These are phyloP conservation scores for Phytophthora syringae DNA, from an alignment of 352 stramenopile genomes.

Conservation along the genomic window DNA sequence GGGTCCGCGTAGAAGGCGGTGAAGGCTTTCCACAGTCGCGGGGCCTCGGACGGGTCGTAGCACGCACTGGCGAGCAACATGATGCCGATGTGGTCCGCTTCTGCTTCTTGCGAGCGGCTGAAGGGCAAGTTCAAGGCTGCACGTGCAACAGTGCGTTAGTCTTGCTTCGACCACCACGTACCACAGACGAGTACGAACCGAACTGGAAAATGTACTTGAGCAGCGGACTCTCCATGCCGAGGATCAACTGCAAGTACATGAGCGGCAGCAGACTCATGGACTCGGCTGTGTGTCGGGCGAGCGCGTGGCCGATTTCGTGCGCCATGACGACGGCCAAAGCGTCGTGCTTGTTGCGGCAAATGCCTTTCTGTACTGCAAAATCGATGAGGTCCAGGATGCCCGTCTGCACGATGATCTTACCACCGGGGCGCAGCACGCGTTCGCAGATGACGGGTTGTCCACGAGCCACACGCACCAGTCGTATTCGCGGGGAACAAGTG, in stretches of 20 bases:
- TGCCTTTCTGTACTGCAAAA: conserved; percentile 59
- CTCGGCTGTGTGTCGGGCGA: conserved; percentile 69
- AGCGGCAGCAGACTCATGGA: conserved; percentile 68
- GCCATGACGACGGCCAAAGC: conserved; percentile 69
- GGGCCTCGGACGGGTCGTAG: conserved; percentile 68
- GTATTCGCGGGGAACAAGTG: conserved; percentile 74
- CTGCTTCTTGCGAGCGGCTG: conserved; percentile 64
- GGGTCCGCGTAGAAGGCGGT: conserved; percentile 39
- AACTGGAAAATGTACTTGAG: conserved; percentile 72
- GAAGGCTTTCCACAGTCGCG: conserved; percentile 57
- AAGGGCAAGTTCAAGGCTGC: conserved; percentile 68
- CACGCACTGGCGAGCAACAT: conserved; percentile 79
- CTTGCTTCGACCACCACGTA: conserved; percentile 12
- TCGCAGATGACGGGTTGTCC: conserved; percentile 53
- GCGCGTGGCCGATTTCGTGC: conserved; percentile 71
- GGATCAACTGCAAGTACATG: conserved; percentile 45
- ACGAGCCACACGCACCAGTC: conserved; percentile 69
- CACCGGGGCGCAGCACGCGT: conserved; percentile 69
- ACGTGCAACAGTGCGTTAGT: conserved; percentile 16
- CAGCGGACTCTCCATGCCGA: conserved; percentile 66
- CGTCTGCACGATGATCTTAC: conserved; percentile 76
- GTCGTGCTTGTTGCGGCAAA: conserved; percentile 64
- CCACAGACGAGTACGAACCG: conserved; percentile 32
- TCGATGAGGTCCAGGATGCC: conserved; percentile 77
- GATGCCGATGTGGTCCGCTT: conserved; percentile 80